phyloP scores from a whole-genome alignment of 1,139 yeast genomes.

The Yamadazyma friedrichii region DNA sequence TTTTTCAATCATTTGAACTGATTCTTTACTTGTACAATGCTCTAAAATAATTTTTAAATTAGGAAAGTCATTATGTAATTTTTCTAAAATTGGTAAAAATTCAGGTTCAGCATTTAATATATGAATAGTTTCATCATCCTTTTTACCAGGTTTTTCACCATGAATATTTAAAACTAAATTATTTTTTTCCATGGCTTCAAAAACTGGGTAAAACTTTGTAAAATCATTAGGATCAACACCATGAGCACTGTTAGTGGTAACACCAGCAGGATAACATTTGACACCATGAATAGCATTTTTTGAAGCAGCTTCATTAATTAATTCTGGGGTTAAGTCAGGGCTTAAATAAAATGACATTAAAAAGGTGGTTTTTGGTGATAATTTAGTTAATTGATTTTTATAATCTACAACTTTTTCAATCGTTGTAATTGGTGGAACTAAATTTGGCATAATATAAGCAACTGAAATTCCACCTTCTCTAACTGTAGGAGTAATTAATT shows the following conservation, averaged over 20 bases:
- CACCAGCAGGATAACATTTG: slow-evolving; percentile 98
- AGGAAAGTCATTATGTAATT: slow-evolving; percentile 82
- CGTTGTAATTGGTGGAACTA: slow-evolving; percentile 90
- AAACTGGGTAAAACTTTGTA: slow-evolving; percentile 81
- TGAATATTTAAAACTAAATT: slow-evolving; percentile 81
- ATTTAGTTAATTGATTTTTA: slow-evolving; percentile 57
- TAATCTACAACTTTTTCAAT: slow-evolving; percentile 71
- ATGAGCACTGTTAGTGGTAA: slow-evolving; percentile 89
- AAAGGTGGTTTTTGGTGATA: slow-evolving; percentile 83
- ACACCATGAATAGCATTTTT: slow-evolving; percentile 74
- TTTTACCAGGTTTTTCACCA: slow-evolving; percentile 87
- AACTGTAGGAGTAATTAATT: slow-evolving; percentile 85
- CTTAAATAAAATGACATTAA: slow-evolving; percentile 87
- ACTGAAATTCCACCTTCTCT: slow-evolving; percentile 87
- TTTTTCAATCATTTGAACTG: slow-evolving; percentile 70
- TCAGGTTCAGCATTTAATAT: slow-evolving; percentile 92
- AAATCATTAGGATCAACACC: slow-evolving; percentile 95
- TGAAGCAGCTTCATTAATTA: slow-evolving; percentile 76
- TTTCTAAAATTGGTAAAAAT: slow-evolving; percentile 85
- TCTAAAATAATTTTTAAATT: slow-evolving; percentile 82
- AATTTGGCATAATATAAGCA: slow-evolving; percentile 94
- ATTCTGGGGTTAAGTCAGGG: slow-evolving; percentile 78
- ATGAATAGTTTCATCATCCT: slow-evolving; percentile 58
- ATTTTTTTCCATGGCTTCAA: slow-evolving; percentile 80
- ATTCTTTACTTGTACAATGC: slow-evolving; percentile 92